Conservation (phyloP, 768 basidiomycete species). For the Gelatoporia subvermispora region DNA sequence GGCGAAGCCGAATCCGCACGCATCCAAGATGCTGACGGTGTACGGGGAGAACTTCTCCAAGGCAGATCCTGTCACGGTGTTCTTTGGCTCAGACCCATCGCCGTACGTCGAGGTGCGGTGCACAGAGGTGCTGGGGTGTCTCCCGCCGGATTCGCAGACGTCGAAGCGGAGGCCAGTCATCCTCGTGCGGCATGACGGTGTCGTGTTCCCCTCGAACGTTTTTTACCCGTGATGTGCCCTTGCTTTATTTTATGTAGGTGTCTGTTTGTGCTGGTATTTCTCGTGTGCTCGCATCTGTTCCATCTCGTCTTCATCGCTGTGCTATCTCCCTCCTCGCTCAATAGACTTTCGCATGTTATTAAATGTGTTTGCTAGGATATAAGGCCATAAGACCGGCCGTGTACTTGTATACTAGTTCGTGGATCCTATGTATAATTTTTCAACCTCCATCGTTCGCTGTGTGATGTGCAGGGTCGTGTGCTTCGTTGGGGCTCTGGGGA, state of each 20-base stretch:
- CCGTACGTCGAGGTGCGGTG: conserved; percentile 87
- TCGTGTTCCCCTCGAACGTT: conserved; percentile 79
- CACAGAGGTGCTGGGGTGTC: conserved; percentile 77
- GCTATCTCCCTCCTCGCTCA: conserved; percentile 6
- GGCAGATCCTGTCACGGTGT: conserved; percentile 73
- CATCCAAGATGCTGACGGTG: conserved; percentile 76
- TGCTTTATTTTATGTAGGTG: conserved; percentile 6
- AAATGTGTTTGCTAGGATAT: conserved; percentile 8
- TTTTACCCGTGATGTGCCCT: conserved; percentile 63
- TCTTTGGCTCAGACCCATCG: conserved; percentile 83
- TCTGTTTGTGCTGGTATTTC: conserved; percentile 17
- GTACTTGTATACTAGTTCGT: conserved; percentile 14
- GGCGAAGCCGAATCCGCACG: conserved; percentile 73
- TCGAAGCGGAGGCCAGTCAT: conserved; percentile 74
- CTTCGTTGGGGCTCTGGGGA: too few relatives aligned
- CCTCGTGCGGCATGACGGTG: conserved; percentile 78
- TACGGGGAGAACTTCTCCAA: conserved; percentile 90
- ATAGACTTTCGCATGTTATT: conserved; percentile 16
- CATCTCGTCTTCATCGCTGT: conserved; percentile 8
- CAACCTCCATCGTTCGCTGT: too few relatives aligned
- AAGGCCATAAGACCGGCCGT: conserved; percentile 2
- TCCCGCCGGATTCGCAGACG: conserved; percentile 66
- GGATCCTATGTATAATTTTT: conserved; percentile 1
- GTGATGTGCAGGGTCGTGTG: too few relatives aligned
- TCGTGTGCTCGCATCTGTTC: conserved; percentile 16